Base-by-base conservation (phyloP, 192 early-diverging fungal species). In the Helicostylum pulchrum region DNA sequence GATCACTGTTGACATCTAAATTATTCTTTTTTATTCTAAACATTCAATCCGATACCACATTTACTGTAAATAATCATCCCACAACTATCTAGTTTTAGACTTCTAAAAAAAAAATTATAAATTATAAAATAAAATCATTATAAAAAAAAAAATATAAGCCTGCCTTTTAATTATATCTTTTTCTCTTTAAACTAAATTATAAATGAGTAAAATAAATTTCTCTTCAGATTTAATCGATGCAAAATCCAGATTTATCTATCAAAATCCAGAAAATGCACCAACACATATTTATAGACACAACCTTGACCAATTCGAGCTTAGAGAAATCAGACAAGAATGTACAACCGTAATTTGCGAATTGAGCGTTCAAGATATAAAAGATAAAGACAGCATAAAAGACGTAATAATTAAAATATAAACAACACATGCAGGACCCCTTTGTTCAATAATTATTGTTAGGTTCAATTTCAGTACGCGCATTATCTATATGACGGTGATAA, bases 1-100 rank as follows among this genome's bases (percentile, higher is more conserved):
- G 19, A 92, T 98, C 53, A 80, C 91, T 21, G 72, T 75, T 50
- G 86, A 80, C 62, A 77, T 86, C 49, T 85, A 83, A 71, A 43
- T 58, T 7, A 20, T 45, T 17, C 12, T 19, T 48, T 2, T 19
- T 17, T 15, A 48, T 48, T 17, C 46, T 12, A 2, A 9, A 45
- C 44, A 45, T 15, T 17, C 46, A 48, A 9, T 39, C 36, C 5
- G 36, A 39, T 39, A 56, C 54, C 54, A 56, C 4, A 10, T 34
- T 34, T 11, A 11, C 34, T 56, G 31, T 10, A 56, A 19, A 19
- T 34, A 34, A 19, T 56, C 34, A 10, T 34, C 32, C 30, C 36
- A 39, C 9, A 9, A 4, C 36, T 39, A 3, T 39, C 9, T 39
- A 26, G 14, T 31, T 56, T 56, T 56, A 34, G 31, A 36, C 31